Percentiles rank a stretch among this genome's conserved stretches.
These are phyloP conservation scores for Penicillium sp. DNA, from an alignment of 2,329 filamentous ascomycete genomes.

Conservation along the genomic window DNA sequence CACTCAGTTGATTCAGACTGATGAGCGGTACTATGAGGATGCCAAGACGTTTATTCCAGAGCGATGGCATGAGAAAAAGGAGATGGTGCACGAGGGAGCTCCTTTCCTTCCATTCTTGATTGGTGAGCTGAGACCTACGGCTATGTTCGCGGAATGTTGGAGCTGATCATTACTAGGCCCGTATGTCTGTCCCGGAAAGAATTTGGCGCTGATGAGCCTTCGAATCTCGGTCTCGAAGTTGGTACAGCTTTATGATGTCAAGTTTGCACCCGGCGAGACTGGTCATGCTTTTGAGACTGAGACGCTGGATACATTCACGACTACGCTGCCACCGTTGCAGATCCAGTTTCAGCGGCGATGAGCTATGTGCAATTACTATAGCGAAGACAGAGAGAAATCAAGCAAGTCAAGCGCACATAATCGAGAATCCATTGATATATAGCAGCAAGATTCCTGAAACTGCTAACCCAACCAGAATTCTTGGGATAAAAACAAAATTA, in stretches of 20 bases:
- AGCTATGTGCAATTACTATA: not conserved
- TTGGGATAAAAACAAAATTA: no score
- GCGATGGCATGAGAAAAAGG: not conserved
- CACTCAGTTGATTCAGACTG: not conserved
- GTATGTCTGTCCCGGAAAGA: not conserved
- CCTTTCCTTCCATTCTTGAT: not conserved
- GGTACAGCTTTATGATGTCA: not conserved
- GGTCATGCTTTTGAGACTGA: not conserved
- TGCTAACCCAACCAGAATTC: no score
- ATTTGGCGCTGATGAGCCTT: not conserved
- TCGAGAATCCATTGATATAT: no score
- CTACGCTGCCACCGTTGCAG: not conserved
- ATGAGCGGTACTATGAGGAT: not conserved
- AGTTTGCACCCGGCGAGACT: not conserved
- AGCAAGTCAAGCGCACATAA: no score
- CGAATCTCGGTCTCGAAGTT: constrained; percentile 2
- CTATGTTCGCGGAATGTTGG: not conserved
- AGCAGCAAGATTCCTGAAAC: no score
- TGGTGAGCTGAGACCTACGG: not conserved
- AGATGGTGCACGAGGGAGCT: not conserved
- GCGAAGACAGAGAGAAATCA: no score
- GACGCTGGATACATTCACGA: constrained; percentile 5
- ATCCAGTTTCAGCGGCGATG: constrained; percentile 5
- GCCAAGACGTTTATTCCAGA: not conserved
- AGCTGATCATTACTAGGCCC: not conserved